Evolutionary conservation across 2,329 filamentous ascomycete genomes (phyloP), one percentile per base, ranked within the genome.

Genomic region (Parastagonospora nodorum): DNA sequence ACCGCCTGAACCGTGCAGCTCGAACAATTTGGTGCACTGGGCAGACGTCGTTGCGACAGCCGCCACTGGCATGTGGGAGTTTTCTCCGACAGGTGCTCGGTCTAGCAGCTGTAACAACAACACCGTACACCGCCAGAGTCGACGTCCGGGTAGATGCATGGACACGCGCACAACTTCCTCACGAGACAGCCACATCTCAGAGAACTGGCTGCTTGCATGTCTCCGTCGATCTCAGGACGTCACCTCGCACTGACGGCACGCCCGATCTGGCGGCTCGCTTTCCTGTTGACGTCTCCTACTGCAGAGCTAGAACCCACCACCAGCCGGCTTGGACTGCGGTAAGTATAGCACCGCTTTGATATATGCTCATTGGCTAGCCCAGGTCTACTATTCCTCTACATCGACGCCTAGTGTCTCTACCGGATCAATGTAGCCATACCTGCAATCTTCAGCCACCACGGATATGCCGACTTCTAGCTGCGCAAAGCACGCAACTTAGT

Each of bases 1-100:
- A 57, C 53, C 57, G 55, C 54, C 32, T 63, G 59, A 55, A 59
- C 61, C 61, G 61, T 66, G 63, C 63, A 49, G 53, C 52, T 39
- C 38, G 45, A 39, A 44, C 53, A 61, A 59, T 60, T 47, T 54
- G 49, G 38, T 45, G 47, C 45, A 50, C 47, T 51, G 55, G 35
- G 47, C 48, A 31, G 43, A 48, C 48, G 45, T 53, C 45, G 36
- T 31, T 35, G 27, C 29, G 45, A 12, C 39, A 9, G 39, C 28
- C 16, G 45, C 19, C 19, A 24, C 14, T 33, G 50, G 31, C 41
- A 39, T 29, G 39, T 47, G 52, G 41, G 33, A 48, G 48, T 44
- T 55, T 49, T 49, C 33, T 55, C 52, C 40, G 45, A 8, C 9
- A 32, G 19, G 35, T 29, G 15, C 42, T 31, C 16, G 27, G 11